phyloP scores from a whole-genome alignment of 495 filamentous ascomycete species.

The Friedmanniomyces endolithicus region DNA sequence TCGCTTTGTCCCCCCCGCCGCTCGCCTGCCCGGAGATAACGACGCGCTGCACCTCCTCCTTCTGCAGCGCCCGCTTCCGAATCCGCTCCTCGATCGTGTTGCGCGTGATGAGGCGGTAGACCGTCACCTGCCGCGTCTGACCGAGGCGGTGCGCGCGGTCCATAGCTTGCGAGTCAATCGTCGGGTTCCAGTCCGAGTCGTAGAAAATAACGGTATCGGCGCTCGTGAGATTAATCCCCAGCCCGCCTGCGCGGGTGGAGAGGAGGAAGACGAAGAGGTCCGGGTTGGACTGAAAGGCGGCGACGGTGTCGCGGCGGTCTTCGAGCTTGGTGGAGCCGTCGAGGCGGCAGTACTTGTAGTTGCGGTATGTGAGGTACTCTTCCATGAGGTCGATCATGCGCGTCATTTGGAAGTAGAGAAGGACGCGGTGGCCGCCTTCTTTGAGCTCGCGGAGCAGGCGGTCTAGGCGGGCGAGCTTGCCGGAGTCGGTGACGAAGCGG shows the following conservation, averaged over 20 bases:
- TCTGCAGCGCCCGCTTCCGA: conserved; percentile 91
- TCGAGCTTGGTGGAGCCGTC: conserved; percentile 98
- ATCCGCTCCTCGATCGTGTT: conserved; percentile 98
- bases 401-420: conserved; percentile 99
- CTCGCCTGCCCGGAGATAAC: conserved; percentile 69
- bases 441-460: conserved; percentile 77
- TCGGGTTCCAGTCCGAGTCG: conserved; percentile 98
- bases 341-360: conserved; percentile 94
- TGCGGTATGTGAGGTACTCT: conserved; percentile 94
- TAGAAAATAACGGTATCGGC: conserved; percentile 98
- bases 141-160: conserved; percentile 96
- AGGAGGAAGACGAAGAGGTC: conserved; percentile 96
- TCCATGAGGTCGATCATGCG: conserved; percentile 99
- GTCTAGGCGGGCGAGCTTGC: conserved; percentile 88
- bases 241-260: conserved; percentile 88
- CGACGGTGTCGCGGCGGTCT: conserved; percentile 89
- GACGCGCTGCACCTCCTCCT: conserved; percentile 97
- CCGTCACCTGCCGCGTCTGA: conserved; percentile 89
- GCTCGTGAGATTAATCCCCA: conserved; percentile 92
- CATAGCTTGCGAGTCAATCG: conserved; percentile 97
- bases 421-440: conserved; percentile 80
- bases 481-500: conserved; percentile 94
- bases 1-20: conserved; percentile 44
- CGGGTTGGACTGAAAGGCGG: conserved; percentile 84
- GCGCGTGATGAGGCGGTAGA: conserved; percentile 93